Conservation (phyloP, 1,284 basidiomycete species). For the Fomitopsis pinicola region DNA sequence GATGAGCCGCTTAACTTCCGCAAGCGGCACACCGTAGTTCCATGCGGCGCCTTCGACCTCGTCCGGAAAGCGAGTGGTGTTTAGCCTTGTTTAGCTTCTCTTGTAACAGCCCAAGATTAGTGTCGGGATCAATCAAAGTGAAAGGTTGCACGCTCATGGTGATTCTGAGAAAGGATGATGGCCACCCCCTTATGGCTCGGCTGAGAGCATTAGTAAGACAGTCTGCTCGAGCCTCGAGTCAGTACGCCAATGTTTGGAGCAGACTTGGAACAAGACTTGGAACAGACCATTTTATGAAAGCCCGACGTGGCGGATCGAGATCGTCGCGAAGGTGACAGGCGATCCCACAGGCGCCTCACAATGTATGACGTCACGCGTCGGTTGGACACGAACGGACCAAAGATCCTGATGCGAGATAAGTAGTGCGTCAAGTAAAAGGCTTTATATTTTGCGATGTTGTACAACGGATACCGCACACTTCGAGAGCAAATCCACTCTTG, state of each 20-base stretch:
- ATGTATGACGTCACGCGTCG: not conserved
- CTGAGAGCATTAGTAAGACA: too few relatives aligned
- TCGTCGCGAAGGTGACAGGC: not conserved
- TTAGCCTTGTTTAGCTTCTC: slow-evolving; percentile 19
- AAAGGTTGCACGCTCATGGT: not conserved
- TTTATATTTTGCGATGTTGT: too few relatives aligned
- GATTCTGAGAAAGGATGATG: too few relatives aligned
- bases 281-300: too few relatives aligned
- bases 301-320: not conserved
- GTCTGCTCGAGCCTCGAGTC: not conserved
- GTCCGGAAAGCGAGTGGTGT: slow-evolving; percentile 32
- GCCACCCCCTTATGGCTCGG: too few relatives aligned
- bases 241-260: too few relatives aligned
- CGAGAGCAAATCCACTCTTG: too few relatives aligned
- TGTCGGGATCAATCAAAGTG: not conserved
- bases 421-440: too few relatives aligned
- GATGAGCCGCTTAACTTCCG: slow-evolving; percentile 35
- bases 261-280: too few relatives aligned
- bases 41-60: slow-evolving; percentile 35
- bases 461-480: slow-evolving; percentile 14
- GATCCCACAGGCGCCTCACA: not conserved
- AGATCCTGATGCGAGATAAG: too few relatives aligned
- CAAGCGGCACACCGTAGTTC: slow-evolving; percentile 36
- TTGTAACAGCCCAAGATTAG: slow-evolving; percentile 12
- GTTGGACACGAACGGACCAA: too few relatives aligned